Conservation (phyloP, 352 stramenopile genomes). For the Blastocystis sp. region DNA sequence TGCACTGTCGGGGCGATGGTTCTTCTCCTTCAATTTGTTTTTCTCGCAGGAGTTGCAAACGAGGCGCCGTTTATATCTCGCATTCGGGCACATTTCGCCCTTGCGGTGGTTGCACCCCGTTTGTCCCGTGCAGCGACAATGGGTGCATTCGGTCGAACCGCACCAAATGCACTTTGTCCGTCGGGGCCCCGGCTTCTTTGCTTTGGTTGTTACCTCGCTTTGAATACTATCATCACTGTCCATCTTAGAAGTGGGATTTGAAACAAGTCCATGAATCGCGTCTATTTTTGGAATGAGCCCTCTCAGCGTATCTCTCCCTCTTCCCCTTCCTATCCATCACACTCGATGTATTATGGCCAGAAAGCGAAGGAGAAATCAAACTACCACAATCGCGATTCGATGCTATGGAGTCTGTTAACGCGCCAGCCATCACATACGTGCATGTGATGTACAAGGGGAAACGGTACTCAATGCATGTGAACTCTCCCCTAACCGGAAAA, state of each 20-base stretch:
- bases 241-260: background rate
- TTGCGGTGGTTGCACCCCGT: slow-evolving; percentile 56
- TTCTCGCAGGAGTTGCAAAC: slow-evolving; percentile 67
- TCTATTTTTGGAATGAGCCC: background rate
- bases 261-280: background rate
- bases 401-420: too few relatives aligned
- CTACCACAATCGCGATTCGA: too few relatives aligned
- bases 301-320: too few relatives aligned
- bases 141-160: slow-evolving; percentile 38
- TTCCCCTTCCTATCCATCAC: too few relatives aligned
- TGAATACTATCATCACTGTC: background rate
- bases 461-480: background rate
- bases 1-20: background rate
- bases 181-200: slow-evolving; percentile 46
- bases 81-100: slow-evolving; percentile 62
- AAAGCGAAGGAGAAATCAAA: too few relatives aligned
- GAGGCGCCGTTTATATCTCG: slow-evolving; percentile 56
- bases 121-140: slow-evolving; percentile 49
- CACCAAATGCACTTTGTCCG: slow-evolving; percentile 55
- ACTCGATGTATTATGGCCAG: too few relatives aligned
- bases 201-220: background rate
- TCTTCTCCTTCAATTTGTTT: slow-evolving; percentile 59
- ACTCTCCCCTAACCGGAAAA: background rate
- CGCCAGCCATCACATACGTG: too few relatives aligned
- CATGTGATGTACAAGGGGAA: background rate